Evolutionary conservation across 352 stramenopile species (phyloP), one percentile per base, ranked within the genome.

Genomic region (Phytophthora crassamura): DNA sequence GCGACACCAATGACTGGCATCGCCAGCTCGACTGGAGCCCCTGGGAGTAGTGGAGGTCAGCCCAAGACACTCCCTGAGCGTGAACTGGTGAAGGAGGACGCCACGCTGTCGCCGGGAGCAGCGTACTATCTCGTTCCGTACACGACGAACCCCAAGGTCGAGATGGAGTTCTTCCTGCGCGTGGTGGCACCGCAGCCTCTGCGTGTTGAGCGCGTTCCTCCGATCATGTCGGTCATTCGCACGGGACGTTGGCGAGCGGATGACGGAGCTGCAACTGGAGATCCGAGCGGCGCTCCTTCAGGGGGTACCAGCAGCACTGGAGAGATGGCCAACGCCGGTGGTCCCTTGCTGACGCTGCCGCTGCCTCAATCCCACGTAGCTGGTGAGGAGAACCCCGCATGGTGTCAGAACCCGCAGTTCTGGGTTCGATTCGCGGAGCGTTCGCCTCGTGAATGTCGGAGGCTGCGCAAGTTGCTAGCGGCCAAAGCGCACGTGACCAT

Each of bases 331-430:
- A 89, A 74, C 35, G 88, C 90, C 32, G 92, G 92, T 8, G 92
- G 92, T 1, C 86, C 90, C 35, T 64, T 97, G 30, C 35, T 75
- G 15, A 41, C 38, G 41, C 41, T 75, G 28, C 67, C 67, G 49
- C 30, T 89, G 64, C 54, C 52, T 56, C 63, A 80, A 73, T 33
- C 69, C 77, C 57, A 69, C 20, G 38, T 76, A 33, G 63, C 62
- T 0, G 79, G 80, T 4, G 67, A 80, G 6, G 80, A 89, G 34
- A 93, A 93, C 57, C 28, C 81, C 0, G 55, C 77, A 14, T 94
- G 84, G 84, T 91, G 85, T 67, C 89, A 97, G 59, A 97, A 97
- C 47, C 91, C 92, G 9, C 92, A 98, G 72, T 98, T 94, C 63
- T 86, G 88, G 72, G 28, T 97, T 34, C 78, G 78, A 0, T 65